These are phyloP conservation scores for Allium fistulosum DNA, from an alignment of 106 monocot species.

Conservation along the genomic window DNA sequence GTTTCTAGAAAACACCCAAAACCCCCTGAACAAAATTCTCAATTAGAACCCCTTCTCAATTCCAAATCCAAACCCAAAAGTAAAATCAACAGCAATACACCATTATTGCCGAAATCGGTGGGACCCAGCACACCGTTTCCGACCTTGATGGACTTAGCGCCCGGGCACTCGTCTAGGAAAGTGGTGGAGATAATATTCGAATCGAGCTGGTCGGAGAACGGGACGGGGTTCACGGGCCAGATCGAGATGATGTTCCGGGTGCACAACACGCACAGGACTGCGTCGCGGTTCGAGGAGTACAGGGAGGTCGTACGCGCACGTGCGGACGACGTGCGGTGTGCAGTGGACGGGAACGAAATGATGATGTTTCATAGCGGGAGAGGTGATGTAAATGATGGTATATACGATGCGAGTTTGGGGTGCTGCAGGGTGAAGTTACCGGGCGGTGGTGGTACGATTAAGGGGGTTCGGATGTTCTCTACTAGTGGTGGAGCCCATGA, in stretches of 20 bases:
- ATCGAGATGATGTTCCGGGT: constrained; percentile 73
- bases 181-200: constrained; percentile 79
- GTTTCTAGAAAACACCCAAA: no score
- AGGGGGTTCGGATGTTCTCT: not conserved
- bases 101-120: constrained; percentile 4
- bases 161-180: constrained; percentile 54
- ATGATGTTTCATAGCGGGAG: constrained; percentile 50
- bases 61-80: not conserved
- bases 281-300: constrained; percentile 70
- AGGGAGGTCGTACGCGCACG: constrained; percentile 28
- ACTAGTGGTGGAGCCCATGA: not conserved
- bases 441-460: not conserved
- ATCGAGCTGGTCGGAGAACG: constrained; percentile 50
- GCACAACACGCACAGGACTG: constrained; percentile 44
- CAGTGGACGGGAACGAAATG: constrained; percentile 90
- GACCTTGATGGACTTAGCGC: constrained; percentile 38
- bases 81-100: not conserved
- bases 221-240: constrained; percentile 35
- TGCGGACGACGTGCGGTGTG: constrained; percentile 42
- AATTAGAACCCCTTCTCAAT: no score
- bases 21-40: no score
- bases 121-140: constrained; percentile 32
- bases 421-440: not conserved
- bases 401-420: constrained; percentile 2
- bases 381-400: not conserved